These are phyloP conservation scores for Eucalyptus shirleyi DNA, from an alignment of 345 rosid genomes.

Conservation along the genomic window DNA sequence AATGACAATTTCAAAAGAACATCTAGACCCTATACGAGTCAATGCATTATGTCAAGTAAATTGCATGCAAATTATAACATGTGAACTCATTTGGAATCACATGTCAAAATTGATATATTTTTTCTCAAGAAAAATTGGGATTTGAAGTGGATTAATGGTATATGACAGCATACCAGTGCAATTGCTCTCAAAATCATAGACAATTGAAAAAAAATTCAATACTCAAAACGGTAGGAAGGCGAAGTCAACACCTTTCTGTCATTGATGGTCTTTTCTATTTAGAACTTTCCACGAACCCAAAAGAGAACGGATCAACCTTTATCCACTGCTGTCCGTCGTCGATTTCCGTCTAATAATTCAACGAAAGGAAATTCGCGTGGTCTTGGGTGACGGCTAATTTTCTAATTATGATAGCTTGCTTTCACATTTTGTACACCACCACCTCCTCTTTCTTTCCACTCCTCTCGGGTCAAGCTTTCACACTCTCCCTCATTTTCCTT, in stretches of 20 bases:
- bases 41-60: not conserved
- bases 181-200: not conserved
- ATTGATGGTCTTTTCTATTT: not conserved
- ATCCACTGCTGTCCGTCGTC: not conserved
- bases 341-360: not conserved
- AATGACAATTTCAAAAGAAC: not conserved
- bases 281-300: not conserved
- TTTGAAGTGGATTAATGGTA: not conserved
- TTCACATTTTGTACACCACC: not conserved
- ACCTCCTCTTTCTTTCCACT: not conserved
- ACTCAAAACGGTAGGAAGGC: not conserved
- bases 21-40: not conserved
- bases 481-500: not conserved
- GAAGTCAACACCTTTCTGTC: not conserved
- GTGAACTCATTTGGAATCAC: not conserved
- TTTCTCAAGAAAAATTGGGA: not conserved
- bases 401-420: not conserved
- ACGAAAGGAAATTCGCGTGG: not conserved
- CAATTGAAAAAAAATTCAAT: not conserved
- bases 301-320: not conserved
- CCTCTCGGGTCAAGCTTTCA: not conserved
- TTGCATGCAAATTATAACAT: not conserved
- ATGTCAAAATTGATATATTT: not conserved
- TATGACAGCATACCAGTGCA: not conserved
- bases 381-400: not conserved